Percentiles rank a stretch among this genome's conserved stretches.
Conservation (phyloP, 352 stramenopile species). For the Poterioochromonas sp. region DNA sequence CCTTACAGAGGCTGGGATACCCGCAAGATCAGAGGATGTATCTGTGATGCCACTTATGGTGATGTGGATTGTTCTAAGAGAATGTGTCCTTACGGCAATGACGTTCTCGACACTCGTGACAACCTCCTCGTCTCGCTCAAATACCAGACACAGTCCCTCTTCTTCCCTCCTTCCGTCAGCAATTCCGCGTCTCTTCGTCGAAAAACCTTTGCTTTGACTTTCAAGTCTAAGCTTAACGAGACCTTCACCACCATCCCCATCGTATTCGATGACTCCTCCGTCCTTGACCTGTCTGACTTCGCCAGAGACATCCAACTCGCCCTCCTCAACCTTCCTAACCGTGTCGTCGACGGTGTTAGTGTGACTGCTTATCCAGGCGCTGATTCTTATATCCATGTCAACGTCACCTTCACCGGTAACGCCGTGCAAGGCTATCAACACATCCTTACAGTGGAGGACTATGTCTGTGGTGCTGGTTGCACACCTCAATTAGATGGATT, state of each 20-base stretch:
- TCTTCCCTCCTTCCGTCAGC: background rate
- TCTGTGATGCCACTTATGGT: constrained; percentile 72
- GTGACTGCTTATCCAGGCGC: background rate
- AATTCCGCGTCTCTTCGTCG: background rate
- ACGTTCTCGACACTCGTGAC: constrained; percentile 49
- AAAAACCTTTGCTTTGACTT: constrained; percentile 30
- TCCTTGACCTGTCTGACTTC: constrained; percentile 10
- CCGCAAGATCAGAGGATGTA: constrained; percentile 47
- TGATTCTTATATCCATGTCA: constrained; percentile 19
- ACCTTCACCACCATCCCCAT: constrained; percentile 52
- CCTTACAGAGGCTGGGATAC: constrained; percentile 37
- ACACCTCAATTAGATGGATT: constrained; percentile 46
- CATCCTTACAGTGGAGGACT: constrained; percentile 48
- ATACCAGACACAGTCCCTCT: constrained; percentile 47
- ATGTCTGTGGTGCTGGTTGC: constrained; percentile 48
- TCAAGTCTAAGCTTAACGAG: constrained; percentile 48
- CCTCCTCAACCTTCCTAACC: constrained; percentile 45
- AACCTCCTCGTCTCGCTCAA: constrained; percentile 42
- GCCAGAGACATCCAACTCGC: background rate
- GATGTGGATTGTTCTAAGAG: constrained; percentile 68
- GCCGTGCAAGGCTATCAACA: constrained; percentile 49
- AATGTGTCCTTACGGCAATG: constrained; percentile 70
- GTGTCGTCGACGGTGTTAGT: constrained; percentile 25
- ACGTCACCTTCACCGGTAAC: constrained; percentile 49
- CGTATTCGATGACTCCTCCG: constrained; percentile 27